Conservation (phyloP, 2,329 filamentous ascomycete species). For the Tolypocladium guangdongense region DNA sequence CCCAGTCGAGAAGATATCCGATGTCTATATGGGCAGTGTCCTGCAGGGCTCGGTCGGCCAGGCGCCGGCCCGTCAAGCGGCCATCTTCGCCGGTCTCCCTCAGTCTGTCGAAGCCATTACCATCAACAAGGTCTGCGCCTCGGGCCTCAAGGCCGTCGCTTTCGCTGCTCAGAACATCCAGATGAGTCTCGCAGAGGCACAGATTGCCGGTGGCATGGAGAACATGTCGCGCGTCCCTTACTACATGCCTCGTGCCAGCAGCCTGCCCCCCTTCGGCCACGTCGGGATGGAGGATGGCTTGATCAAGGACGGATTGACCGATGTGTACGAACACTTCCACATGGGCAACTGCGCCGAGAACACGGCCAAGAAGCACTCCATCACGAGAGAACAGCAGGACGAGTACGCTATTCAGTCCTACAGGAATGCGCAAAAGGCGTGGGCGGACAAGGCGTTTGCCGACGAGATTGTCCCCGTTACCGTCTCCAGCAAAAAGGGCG, state of each 20-base stretch:
- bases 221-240: constrained; percentile 94
- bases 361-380: constrained; percentile 75
- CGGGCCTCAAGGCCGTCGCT: constrained; percentile 82
- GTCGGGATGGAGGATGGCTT: constrained; percentile 82
- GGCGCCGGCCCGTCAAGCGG: constrained; percentile 81
- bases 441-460: constrained; percentile 70
- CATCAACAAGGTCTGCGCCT: constrained; percentile 97
- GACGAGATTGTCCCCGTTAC: constrained; percentile 88
- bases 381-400: constrained; percentile 82
- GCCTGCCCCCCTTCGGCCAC: constrained; percentile 76
- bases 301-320: constrained; percentile 89
- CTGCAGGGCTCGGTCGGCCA: constrained; percentile 77
- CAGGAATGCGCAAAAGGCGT: constrained; percentile 79
- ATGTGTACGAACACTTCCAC: constrained; percentile 93
- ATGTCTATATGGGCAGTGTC: constrained; percentile 98
- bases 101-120: constrained; percentile 78
- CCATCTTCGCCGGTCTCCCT: constrained; percentile 77
- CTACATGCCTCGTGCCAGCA: constrained; percentile 73
- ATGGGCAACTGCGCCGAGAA: constrained; percentile 97
- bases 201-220: constrained; percentile 94
- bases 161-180: constrained; percentile 92
- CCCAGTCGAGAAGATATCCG: constrained; percentile 68
- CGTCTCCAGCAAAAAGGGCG: constrained; percentile 74
- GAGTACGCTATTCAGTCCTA: constrained; percentile 84
- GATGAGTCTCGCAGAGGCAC: constrained; percentile 76